These are phyloP conservation scores for Talaromyces sp. DNA, from an alignment of 2,329 filamentous ascomycete genomes.

Conservation along the genomic window DNA sequence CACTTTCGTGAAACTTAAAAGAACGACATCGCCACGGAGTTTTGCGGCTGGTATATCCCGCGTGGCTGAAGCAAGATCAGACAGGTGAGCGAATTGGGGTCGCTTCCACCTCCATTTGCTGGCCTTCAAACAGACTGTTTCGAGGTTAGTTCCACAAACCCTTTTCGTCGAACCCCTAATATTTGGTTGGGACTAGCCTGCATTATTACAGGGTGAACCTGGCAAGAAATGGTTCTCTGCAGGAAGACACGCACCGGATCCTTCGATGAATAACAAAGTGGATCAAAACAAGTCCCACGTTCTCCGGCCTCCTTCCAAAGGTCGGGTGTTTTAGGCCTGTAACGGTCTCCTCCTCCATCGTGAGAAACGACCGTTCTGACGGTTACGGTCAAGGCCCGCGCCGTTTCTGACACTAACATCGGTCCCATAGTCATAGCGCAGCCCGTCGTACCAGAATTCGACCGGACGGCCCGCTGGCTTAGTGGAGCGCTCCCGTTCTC, in stretches of 20 bases:
- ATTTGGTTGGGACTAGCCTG: not conserved
- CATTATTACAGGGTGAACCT: not conserved
- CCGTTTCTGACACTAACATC: not conserved
- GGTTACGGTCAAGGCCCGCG: not conserved
- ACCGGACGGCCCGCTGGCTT: not conserved
- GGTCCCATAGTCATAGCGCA: not conserved
- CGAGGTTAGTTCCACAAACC: not conserved
- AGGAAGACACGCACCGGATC: not conserved
- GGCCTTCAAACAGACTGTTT: not conserved
- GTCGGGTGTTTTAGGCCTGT: not conserved
- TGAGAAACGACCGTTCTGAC: not conserved
- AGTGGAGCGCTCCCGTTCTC: not conserved
- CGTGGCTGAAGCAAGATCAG: not conserved
- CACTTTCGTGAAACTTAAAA: not conserved
- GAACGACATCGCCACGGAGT: not conserved
- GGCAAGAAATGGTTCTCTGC: not conserved
- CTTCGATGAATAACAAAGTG: not conserved
- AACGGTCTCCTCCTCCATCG: not conserved
- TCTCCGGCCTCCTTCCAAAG: not conserved
- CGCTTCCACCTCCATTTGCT: not conserved
- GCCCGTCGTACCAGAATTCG: not conserved
- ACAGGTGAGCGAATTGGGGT: not conserved
- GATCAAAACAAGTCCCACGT: not conserved
- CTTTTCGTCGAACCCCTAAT: not conserved
- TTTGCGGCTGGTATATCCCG: not conserved